These are phyloP conservation scores for Pistacia vera DNA, from an alignment of 345 rosid species.

Conservation along the genomic window DNA sequence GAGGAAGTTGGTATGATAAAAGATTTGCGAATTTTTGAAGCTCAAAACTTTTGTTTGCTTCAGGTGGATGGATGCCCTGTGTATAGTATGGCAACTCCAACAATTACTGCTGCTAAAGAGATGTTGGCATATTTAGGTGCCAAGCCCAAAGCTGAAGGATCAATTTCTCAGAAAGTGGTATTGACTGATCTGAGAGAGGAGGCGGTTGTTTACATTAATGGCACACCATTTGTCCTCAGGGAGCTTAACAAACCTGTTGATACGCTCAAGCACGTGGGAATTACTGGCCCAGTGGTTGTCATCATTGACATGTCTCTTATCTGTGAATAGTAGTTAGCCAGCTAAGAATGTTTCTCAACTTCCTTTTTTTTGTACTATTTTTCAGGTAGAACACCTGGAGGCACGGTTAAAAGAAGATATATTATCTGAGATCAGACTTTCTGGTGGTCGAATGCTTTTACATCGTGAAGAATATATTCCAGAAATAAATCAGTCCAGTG, in stretches of 20 bases:
- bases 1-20: neutral
- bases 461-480: slow-evolving; percentile 93
- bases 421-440: slow-evolving; percentile 63
- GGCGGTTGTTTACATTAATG: slow-evolving; percentile 90
- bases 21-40: slow-evolving; percentile 6
- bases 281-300: slow-evolving; percentile 83
- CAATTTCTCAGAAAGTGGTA: slow-evolving; percentile 49
- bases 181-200: slow-evolving; percentile 95
- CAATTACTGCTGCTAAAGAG: slow-evolving; percentile 79
- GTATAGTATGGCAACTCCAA: slow-evolving; percentile 98
- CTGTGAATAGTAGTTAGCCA: neutral
- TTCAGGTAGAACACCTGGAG: slow-evolving; percentile 90
- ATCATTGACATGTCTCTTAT: slow-evolving; percentile 16
- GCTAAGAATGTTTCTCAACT: slow-evolving; percentile 12
- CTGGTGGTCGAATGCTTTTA: slow-evolving; percentile 86
- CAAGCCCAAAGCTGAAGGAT: slow-evolving; percentile 54
- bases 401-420: slow-evolving; percentile 91
- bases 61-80: slow-evolving; percentile 94
- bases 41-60: slow-evolving; percentile 22
- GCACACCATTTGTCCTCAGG: slow-evolving; percentile 88
- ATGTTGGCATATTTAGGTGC: slow-evolving; percentile 85
- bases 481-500: slow-evolving; percentile 68
- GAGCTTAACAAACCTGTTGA: slow-evolving; percentile 91
- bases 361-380: slow-evolving; percentile 14
- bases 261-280: slow-evolving; percentile 91